phyloP scores from a whole-genome alignment of 805 yeast genomes.

The Kodamaea nitidulidarum region DNA sequence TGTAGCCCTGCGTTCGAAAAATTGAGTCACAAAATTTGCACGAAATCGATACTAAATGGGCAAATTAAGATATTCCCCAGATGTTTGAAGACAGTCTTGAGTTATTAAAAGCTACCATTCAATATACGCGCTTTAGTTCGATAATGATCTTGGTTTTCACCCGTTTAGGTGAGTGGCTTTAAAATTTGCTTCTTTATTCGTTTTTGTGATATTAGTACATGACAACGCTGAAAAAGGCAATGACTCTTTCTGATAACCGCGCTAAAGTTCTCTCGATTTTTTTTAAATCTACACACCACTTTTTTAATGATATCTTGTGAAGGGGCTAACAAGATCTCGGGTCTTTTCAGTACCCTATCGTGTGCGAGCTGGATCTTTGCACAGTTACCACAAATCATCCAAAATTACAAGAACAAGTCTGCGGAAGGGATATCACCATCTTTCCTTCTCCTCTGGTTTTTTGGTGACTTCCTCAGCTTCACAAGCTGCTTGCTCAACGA shows the following conservation, averaged over 20 bases:
- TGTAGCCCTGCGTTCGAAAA: no score
- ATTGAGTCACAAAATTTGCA: no score
- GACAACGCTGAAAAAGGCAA: slow-evolving; percentile 1
- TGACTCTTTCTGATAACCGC: slow-evolving; percentile 2
- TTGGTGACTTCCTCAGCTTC: slow-evolving; percentile 44
- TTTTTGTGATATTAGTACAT: not conserved
- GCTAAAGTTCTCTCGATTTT: not conserved
- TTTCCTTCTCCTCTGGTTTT: slow-evolving; percentile 60
- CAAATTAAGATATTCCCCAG: no score
- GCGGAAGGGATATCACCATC: slow-evolving; percentile 65
- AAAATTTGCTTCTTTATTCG: no score
- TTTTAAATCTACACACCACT: not conserved
- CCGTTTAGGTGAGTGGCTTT: no score
- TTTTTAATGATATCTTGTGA: slow-evolving; percentile 7
- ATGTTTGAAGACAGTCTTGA: no score
- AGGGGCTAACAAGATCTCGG: slow-evolving; percentile 10
- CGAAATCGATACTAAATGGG: no score
- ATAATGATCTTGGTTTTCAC: no score
- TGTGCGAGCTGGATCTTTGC: slow-evolving; percentile 67
- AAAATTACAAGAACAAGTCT: slow-evolving; percentile 54
- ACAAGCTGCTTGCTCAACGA: slow-evolving; percentile 39
- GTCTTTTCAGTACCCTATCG: slow-evolving; percentile 28
- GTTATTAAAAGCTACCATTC: no score
- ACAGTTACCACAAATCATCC: slow-evolving; percentile 64
- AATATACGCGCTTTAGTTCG: no score